phyloP scores from a whole-genome alignment of 768 basidiomycete species.

The Clathrus columnatus region DNA sequence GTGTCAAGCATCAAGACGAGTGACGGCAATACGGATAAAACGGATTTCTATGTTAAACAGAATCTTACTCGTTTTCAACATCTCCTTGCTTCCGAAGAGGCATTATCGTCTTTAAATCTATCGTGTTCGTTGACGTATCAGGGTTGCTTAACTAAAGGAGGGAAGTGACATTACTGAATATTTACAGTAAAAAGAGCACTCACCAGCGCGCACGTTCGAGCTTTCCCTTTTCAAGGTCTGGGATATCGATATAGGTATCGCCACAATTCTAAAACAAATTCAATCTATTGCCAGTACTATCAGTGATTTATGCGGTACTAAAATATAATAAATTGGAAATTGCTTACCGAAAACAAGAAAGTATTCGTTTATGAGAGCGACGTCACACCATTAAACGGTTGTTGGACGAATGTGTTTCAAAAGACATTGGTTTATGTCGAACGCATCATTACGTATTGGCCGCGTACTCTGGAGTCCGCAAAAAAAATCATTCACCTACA shows the following conservation, averaged over 20 bases:
- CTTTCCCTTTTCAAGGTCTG: conserved; percentile 20
- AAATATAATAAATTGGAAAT: conserved; percentile 14
- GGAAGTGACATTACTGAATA: too few relatives aligned
- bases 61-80: too few relatives aligned
- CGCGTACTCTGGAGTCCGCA: conserved; percentile 12
- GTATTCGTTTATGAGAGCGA: conserved; percentile 10
- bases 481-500: conserved; percentile 14
- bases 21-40: too few relatives aligned
- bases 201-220: conserved; percentile 25
- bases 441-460: conserved; percentile 13
- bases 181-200: conserved; percentile 24
- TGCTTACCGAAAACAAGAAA: conserved; percentile 1
- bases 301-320: conserved; percentile 16
- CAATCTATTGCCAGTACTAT: conserved; percentile 16
- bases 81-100: too few relatives aligned
- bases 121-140: too few relatives aligned
- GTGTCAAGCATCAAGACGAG: too few relatives aligned
- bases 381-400: conserved; percentile 22
- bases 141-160: too few relatives aligned
- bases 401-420: conserved; percentile 18
- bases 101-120: too few relatives aligned
- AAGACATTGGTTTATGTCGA: conserved; percentile 12
- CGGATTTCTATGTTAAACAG: too few relatives aligned
- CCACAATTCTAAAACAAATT: conserved; percentile 24
- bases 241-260: conserved; percentile 26